Conservation (phyloP, 164 flowering plant genomes). For the Nymphaea thermarum region DNA sequence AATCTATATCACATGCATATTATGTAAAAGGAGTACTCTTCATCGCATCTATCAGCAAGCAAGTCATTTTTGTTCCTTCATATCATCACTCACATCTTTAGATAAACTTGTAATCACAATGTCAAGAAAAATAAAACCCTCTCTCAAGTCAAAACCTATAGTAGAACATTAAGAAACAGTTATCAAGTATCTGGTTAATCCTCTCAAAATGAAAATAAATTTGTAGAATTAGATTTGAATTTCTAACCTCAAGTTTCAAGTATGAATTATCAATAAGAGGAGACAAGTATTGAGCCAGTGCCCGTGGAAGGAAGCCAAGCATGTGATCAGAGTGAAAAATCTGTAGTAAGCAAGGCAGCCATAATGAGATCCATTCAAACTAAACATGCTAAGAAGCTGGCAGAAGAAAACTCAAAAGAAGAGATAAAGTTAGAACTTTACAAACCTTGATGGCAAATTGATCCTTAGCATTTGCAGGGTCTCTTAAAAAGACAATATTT, state of each 20-base stretch:
- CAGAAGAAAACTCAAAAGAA: background rate
- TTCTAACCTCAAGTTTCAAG: slow-evolving; percentile 54
- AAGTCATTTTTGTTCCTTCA: too few relatives aligned
- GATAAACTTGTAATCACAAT: too few relatives aligned
- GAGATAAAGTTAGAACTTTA: slow-evolving; percentile 1
- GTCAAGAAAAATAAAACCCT: too few relatives aligned
- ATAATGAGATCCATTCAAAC: background rate
- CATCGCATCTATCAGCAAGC: too few relatives aligned
- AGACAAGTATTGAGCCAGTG: slow-evolving; percentile 61
- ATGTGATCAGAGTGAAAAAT: slow-evolving; percentile 40
- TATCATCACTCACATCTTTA: too few relatives aligned
- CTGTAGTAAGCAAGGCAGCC: slow-evolving; percentile 24
- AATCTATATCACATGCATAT: too few relatives aligned
- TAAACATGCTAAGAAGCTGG: background rate
- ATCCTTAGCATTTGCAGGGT: slow-evolving; percentile 64
- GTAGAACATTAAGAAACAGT: too few relatives aligned
- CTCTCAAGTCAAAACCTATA: too few relatives aligned
- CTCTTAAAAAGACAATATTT: slow-evolving; percentile 43
- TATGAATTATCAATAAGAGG: slow-evolving; percentile 60
- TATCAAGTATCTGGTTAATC: too few relatives aligned
- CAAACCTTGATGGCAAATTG: slow-evolving; percentile 73
- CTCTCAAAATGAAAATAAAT: too few relatives aligned
- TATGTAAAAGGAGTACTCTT: too few relatives aligned
- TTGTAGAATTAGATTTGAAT: too few relatives aligned
- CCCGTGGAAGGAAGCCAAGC: slow-evolving; percentile 76